Evolutionary conservation across 164 flowering plant species (phyloP).

Genomic region (Tetrastigma voinierianum): DNA sequence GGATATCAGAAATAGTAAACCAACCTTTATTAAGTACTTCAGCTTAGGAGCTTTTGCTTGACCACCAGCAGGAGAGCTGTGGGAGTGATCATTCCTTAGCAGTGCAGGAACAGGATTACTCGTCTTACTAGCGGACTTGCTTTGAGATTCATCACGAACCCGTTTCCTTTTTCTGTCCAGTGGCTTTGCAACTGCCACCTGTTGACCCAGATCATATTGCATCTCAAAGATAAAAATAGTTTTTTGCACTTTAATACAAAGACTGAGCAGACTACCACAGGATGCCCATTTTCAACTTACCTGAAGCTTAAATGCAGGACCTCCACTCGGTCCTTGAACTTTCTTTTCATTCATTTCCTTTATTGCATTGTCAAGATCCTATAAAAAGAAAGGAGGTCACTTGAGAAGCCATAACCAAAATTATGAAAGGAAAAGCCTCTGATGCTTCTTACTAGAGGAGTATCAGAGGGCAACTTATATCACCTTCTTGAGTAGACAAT

Average conservation of each 20-base stretch:
- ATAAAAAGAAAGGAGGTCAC: not conserved
- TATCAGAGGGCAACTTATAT: too few species aligned
- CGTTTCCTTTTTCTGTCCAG: slow-evolving; percentile 35
- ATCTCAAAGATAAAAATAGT: not conserved
- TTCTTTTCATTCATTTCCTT: slow-evolving; percentile 32
- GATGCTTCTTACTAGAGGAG: too few species aligned
- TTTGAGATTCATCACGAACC: slow-evolving; percentile 20
- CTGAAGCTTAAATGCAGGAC: slow-evolving; percentile 27
- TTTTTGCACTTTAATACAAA: too few species aligned
- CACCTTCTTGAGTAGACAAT: too few species aligned
- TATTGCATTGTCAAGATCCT: slow-evolving; percentile 47
- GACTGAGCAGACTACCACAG: too few species aligned
- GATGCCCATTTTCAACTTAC: slow-evolving; percentile 6
- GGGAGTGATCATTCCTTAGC: too few species aligned
- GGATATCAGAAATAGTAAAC: not conserved
- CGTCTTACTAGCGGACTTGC: too few species aligned
- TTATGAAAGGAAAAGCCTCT: not conserved
- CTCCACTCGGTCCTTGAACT: slow-evolving; percentile 32
- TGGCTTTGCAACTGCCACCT: slow-evolving; percentile 50
- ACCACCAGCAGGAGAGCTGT: too few species aligned
- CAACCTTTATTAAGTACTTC: slow-evolving; percentile 7
- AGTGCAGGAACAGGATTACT: too few species aligned
- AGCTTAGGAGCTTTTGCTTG: too few species aligned
- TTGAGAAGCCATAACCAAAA: not conserved
- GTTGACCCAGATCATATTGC: slow-evolving; percentile 1